phyloP scores from a whole-genome alignment of 2,329 filamentous ascomycete genomes.

The Paecilomyces fulvus region DNA sequence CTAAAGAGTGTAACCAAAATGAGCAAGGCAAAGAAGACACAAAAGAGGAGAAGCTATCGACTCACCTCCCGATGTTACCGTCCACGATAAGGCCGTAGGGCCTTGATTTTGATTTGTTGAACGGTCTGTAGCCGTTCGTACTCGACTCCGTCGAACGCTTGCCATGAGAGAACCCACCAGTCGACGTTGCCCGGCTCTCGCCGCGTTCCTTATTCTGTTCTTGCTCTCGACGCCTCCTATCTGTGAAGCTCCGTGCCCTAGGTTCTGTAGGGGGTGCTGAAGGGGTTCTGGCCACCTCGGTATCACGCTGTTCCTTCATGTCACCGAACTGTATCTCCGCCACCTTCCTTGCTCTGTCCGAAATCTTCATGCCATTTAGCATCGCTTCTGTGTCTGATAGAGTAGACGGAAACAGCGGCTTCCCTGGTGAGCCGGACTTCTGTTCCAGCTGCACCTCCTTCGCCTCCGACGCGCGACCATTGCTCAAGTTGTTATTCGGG shows the following conservation, averaged over 20 bases:
- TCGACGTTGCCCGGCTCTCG: constrained; percentile 84
- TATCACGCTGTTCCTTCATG: constrained; percentile 19
- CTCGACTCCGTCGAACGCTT: constrained; percentile 70
- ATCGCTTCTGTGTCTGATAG: constrained; percentile 52
- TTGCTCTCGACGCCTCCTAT: constrained; percentile 72
- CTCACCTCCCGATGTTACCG: constrained; percentile 37
- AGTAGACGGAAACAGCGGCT: constrained; percentile 26
- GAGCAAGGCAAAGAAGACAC: neutral
- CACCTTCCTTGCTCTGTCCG: constrained; percentile 28
- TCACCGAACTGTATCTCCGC: constrained; percentile 46
- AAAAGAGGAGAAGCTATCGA: neutral
- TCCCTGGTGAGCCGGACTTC: constrained; percentile 26
- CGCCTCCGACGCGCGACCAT: constrained; percentile 20
- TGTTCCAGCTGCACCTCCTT: constrained; percentile 20
- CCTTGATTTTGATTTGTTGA: constrained; percentile 45
- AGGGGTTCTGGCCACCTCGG: constrained; percentile 27
- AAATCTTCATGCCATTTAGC: constrained; percentile 50
- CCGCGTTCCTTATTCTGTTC: constrained; percentile 87
- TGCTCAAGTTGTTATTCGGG: constrained; percentile 16
- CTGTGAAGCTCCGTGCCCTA: constrained; percentile 51
- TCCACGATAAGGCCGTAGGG: constrained; percentile 43
- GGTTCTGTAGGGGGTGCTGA: constrained; percentile 30
- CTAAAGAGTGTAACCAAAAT: constrained; percentile 26
- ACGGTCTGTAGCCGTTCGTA: constrained; percentile 65
- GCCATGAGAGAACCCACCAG: constrained; percentile 94